Conservation (phyloP, 768 basidiomycete genomes). For the Chalciporus sphaerocephalus region DNA sequence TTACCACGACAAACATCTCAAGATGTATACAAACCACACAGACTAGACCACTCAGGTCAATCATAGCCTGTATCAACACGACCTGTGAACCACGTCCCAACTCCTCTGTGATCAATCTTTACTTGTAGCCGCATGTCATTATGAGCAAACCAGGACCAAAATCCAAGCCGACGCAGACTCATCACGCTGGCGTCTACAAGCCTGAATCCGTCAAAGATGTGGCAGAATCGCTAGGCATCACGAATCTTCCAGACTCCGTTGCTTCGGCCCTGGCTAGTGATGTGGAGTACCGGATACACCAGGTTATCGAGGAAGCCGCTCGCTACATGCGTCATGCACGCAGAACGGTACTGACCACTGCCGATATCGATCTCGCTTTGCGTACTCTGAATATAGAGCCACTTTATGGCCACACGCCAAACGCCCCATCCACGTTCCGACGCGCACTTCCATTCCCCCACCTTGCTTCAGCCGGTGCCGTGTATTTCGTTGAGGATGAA, state of each 20-base stretch:
- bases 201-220: constrained; percentile 72
- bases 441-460: constrained; percentile 46
- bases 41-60: too few relatives aligned
- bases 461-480: constrained; percentile 51
- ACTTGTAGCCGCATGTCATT: background rate
- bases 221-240: constrained; percentile 81
- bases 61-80: background rate
- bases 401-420: constrained; percentile 58
- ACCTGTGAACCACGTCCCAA: background rate
- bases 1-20: background rate
- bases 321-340: constrained; percentile 95
- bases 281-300: constrained; percentile 94
- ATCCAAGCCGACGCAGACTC: constrained; percentile 41
- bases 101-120: background rate
- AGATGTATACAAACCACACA: too few relatives aligned
- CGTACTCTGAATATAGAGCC: constrained; percentile 96
- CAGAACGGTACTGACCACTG: constrained; percentile 82
- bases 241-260: constrained; percentile 69
- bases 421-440: constrained; percentile 36
- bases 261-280: constrained; percentile 88
- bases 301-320: constrained; percentile 95
- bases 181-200: constrained; percentile 61
- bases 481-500: constrained; percentile 94
- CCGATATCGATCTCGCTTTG: constrained; percentile 91
- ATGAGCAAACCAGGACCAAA: constrained; percentile 46